Conservation (phyloP, 1,139 yeast genomes). For the Debaryomyces singareniensis region DNA sequence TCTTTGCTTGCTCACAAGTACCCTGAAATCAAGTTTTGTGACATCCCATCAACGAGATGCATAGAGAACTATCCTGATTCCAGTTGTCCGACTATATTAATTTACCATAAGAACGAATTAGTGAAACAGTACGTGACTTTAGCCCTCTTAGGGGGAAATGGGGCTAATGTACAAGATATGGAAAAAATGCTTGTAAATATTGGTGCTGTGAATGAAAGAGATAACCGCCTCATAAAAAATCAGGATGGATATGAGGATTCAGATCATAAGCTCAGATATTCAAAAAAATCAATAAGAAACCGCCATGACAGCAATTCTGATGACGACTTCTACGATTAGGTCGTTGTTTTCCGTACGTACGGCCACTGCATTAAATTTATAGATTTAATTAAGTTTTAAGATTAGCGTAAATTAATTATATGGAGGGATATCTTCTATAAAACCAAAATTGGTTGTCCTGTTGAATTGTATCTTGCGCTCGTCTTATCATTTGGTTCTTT, state of each 20-base stretch:
- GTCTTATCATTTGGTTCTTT: too few relatives aligned
- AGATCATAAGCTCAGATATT: slow-evolving; percentile 44
- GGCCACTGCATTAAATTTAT: too few relatives aligned
- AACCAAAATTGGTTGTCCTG: too few relatives aligned
- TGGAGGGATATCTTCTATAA: too few relatives aligned
- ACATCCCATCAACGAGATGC: slow-evolving; percentile 82
- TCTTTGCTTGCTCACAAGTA: slow-evolving; percentile 47
- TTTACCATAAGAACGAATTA: slow-evolving; percentile 73
- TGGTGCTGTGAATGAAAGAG: slow-evolving; percentile 59
- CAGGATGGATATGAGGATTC: slow-evolving; percentile 45
- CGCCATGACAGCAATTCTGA: slow-evolving; percentile 20
- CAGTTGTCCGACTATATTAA: slow-evolving; percentile 84
- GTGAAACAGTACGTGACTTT: slow-evolving; percentile 75
- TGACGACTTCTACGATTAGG: slow-evolving; percentile 32
- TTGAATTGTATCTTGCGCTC: too few relatives aligned
- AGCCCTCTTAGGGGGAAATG: slow-evolving; percentile 78
- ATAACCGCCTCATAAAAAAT: slow-evolving; percentile 59
- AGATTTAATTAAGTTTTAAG: too few relatives aligned
- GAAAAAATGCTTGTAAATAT: slow-evolving; percentile 62
- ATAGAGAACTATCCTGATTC: slow-evolving; percentile 85
- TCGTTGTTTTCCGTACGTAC: too few relatives aligned
- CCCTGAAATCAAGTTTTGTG: slow-evolving; percentile 85
- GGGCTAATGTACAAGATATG: slow-evolving; percentile 59
- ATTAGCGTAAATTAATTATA: too few relatives aligned
- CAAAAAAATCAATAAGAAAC: slow-evolving; percentile 48